These are phyloP conservation scores for Trifolium repens DNA, from an alignment of 306 rosid genomes.

Conservation along the genomic window DNA sequence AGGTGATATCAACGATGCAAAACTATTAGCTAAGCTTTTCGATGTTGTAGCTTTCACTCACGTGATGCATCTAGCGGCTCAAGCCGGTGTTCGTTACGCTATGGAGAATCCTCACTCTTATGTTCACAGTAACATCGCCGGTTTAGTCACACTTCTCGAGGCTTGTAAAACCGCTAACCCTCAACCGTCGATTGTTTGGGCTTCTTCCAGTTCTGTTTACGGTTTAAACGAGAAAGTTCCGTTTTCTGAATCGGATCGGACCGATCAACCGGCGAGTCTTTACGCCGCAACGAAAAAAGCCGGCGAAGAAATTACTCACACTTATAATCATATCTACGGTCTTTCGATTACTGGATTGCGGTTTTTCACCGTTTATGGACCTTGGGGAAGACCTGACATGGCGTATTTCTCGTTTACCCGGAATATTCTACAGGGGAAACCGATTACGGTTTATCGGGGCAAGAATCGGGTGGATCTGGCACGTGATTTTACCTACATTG, in stretches of 20 bases:
- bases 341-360: conserved; percentile 79
- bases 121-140: conserved; percentile 92
- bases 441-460: conserved; percentile 85
- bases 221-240: conserved; percentile 78
- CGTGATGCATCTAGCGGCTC: conserved; percentile 91
- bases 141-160: conserved; percentile 80
- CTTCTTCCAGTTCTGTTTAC: conserved; percentile 87
- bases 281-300: conserved; percentile 95
- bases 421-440: conserved; percentile 79
- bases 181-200: conserved; percentile 84
- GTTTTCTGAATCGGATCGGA: conserved; percentile 71
- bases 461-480: conserved; percentile 75
- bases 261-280: conserved; percentile 77
- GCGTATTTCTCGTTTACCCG: conserved; percentile 83
- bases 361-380: conserved; percentile 90
- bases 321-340: conserved; percentile 82
- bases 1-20: conserved; percentile 76
- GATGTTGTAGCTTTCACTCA: conserved; percentile 84
- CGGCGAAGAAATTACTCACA: conserved; percentile 86
- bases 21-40: conserved; percentile 69
- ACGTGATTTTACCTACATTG: conserved; percentile 82
- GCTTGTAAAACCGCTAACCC: conserved; percentile 75
- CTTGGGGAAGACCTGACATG: conserved; percentile 97
- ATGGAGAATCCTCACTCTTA: conserved; percentile 89
- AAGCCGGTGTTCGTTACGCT: conserved; percentile 92